Evolutionary conservation across 2,329 filamentous ascomycete species (phyloP), one percentile per base, ranked within the genome.

Genomic region (Aspergillus brunneoviolaceus): DNA sequence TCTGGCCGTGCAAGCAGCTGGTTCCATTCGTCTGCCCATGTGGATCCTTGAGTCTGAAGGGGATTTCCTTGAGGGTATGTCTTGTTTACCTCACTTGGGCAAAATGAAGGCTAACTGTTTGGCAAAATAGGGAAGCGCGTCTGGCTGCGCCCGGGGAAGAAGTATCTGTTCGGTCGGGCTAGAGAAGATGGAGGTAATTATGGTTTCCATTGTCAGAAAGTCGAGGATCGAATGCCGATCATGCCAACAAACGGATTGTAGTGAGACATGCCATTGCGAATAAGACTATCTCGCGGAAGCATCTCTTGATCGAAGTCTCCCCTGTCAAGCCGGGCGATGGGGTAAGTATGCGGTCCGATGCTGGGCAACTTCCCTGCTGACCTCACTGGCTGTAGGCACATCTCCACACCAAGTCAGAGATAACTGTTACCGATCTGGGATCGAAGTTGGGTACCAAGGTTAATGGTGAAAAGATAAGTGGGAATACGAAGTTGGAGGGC

Each of bases 131-230:
- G 85, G 62, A 90, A 87, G 75, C 87, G 86, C 69, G 81, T 93
- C 66, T 96, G 93, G 93, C 82, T 96, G 62, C 87, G 89, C 60
- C 93, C 93, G 2, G 93, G 92, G 54, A 91, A 92, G 73, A 87
- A 85, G 68, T 94, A 95, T 74, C 83, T 96, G 21, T 91, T 96
- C 72, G 94, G 94, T 58, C 87, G 94, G 64, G 92, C 90, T 42
- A 84, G 84, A 64, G 70, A 75, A 62, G 83, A 84, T 59, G 87
- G 89, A 69, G 81, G 87, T 86, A 81, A 67, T 60, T 42, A 49
- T 52, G 56, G 16, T 12, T 61, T 27, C 4, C 19, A 47, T 49
- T 25, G 42, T 1, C 16, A 19, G 11, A 48, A 35, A 12, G 23
- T 45, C 10, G 56, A 3, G 4, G 59, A 16, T 21, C 14, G 14